Evolutionary conservation across 2,329 filamentous ascomycete genomes (phyloP), one percentile per base, ranked within the genome.

Genomic region (Rosellinia necatrix): DNA sequence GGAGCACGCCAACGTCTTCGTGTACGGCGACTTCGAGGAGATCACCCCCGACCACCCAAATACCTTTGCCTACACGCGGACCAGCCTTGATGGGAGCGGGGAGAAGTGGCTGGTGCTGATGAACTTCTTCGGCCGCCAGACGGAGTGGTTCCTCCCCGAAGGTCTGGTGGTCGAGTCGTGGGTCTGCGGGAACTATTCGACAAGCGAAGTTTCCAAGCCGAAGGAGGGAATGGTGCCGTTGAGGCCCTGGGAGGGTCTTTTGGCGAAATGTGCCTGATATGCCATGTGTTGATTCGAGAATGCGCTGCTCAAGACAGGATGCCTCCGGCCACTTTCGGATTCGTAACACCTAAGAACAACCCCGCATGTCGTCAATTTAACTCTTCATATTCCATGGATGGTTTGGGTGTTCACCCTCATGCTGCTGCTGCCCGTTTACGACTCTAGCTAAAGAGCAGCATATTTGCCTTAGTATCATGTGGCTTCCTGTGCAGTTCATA

Each of bases 1-100:
- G 69, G 70, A 79, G 59, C 75, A 85, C 64, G 76, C 76, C 13
- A 79, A 84, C 38, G 68, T 85, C 7, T 83, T 90, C 53, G 79
- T 87, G 1, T 81, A 87, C 62, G 86, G 86, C 40, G 46, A 56
- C 40, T 56, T 56, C 7, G 71, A 81, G 41, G 66, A 68, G 35
- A 42, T 69, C 8, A 48, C 47, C 5, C 59, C 49, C 9, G 62
- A 64, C 10, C 58, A 68, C 21, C 57, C 61, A 1, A 59, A 65
- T 12, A 62, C 68, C 12, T 64, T 57, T 41, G 59, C 63, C 32
- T 67, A 70, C 53, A 27, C 62, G 29, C 64, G 68, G 25, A 67
- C 62, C 35, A 67, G 65, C 38, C n/a, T n/a, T n/a, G n/a, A n/a
- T n/a, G 51, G 17, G 25, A 30, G 56, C 13, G 61, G 60, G 5